phyloP scores from a whole-genome alignment of 192 early-diverging fungal species.

The Podochytrium sp. region DNA sequence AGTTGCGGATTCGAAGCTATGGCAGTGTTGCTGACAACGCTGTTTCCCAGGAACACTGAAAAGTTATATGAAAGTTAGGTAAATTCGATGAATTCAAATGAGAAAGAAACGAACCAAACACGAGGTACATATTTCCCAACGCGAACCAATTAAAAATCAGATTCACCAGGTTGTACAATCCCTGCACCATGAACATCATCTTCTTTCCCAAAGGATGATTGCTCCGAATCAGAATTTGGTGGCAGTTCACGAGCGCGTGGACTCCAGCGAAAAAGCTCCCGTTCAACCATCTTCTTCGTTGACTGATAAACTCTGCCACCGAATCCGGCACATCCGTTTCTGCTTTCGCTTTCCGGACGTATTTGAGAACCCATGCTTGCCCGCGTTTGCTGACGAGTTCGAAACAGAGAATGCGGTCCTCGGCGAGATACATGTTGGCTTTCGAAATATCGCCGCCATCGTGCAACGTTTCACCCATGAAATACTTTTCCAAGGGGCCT shows the following conservation, averaged over 20 bases:
- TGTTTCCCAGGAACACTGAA: slow-evolving; percentile 40
- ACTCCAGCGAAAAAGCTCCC: slow-evolving; percentile 84
- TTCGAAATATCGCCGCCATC: slow-evolving; percentile 58
- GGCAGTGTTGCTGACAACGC: slow-evolving; percentile 32
- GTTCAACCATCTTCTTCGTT: slow-evolving; percentile 83
- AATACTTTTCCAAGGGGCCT: slow-evolving; percentile 78
- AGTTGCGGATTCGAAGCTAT: slow-evolving; percentile 15
- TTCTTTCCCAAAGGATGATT: slow-evolving; percentile 66
- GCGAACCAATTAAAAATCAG: slow-evolving; percentile 79
- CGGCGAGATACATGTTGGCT: slow-evolving; percentile 77
- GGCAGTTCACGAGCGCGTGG: slow-evolving; percentile 69
- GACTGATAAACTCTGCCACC: slow-evolving; percentile 55
- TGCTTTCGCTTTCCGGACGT: slow-evolving; percentile 71
- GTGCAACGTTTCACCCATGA: slow-evolving; percentile 74
- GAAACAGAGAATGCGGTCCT: slow-evolving; percentile 84
- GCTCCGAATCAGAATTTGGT: slow-evolving; percentile 70
- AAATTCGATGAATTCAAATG: neutral
- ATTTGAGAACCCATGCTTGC: slow-evolving; percentile 71
- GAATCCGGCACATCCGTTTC: slow-evolving; percentile 83
- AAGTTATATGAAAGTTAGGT: neutral
- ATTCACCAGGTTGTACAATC: slow-evolving; percentile 71
- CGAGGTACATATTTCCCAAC: slow-evolving; percentile 70
- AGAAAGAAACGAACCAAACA: slow-evolving; percentile 38
- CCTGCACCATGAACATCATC: slow-evolving; percentile 63
- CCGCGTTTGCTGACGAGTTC: slow-evolving; percentile 81